phyloP scores from a whole-genome alignment of 1,284 basidiomycete genomes.

The Trichosporon coremiiforme region DNA sequence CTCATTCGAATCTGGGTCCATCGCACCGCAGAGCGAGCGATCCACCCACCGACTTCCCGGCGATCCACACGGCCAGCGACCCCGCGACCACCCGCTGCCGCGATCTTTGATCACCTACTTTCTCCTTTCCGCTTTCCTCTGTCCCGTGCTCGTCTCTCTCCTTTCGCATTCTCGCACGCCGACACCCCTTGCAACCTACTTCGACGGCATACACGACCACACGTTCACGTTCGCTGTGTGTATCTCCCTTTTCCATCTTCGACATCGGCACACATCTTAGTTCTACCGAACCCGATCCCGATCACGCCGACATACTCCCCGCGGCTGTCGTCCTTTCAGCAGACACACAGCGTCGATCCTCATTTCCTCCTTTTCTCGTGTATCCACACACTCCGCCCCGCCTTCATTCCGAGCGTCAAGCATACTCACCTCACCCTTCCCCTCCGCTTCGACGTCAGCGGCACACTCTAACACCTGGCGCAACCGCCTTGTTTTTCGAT shows the following conservation, averaged over 20 bases:
- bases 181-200: neutral
- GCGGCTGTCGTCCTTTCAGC: neutral
- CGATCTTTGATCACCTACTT: neutral
- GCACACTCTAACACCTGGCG: neutral
- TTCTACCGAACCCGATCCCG: constrained; percentile 5
- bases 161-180: neutral
- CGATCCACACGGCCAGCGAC: neutral
- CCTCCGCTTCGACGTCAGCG: neutral
- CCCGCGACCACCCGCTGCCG: neutral
- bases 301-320: neutral
- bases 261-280: neutral
- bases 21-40: neutral
- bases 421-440: neutral
- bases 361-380: neutral
- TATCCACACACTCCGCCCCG: neutral
- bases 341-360: neutral
- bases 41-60: neutral
- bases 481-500: neutral
- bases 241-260: neutral
- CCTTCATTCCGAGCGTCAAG: neutral
- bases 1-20: constrained; percentile 11
- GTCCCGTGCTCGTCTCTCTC: neutral
- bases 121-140: neutral
- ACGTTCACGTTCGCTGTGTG: neutral
- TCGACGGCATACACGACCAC: constrained; percentile 1